These are phyloP conservation scores for Jaltomata sinuosa DNA, from an alignment of 257 asterid genomes.

Conservation along the genomic window DNA sequence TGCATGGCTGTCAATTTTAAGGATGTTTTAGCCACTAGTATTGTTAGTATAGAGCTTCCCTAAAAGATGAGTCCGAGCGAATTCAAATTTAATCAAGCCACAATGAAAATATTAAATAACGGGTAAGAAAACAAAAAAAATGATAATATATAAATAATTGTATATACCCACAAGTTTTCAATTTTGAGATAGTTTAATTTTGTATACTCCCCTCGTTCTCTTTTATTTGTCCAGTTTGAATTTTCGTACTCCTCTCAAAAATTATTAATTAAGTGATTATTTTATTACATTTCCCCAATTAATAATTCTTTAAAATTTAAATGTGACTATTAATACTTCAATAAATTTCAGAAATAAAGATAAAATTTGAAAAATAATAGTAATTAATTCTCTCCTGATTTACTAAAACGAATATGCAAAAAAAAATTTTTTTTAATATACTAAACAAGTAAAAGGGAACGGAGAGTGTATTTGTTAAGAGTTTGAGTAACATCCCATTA, in stretches of 20 bases:
- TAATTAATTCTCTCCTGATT: background rate
- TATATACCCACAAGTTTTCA: background rate
- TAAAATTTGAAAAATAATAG: background rate
- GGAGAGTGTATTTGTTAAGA: background rate
- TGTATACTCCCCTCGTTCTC: background rate
- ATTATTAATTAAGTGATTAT: background rate
- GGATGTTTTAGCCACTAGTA: background rate
- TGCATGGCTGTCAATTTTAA: background rate
- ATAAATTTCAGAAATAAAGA: background rate
- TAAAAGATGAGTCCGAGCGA: accelerated
- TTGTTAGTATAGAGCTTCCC: background rate
- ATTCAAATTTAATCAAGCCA: background rate
- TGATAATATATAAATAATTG: background rate
- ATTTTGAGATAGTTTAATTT: background rate
- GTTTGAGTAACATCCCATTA: background rate
- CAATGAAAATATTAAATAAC: background rate
- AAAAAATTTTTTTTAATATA: background rate
- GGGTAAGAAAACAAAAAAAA: background rate
- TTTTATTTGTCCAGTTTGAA: background rate
- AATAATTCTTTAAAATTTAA: background rate
- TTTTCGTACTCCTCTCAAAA: background rate
- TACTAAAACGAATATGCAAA: background rate
- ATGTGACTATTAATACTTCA: background rate
- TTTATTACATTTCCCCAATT: background rate
- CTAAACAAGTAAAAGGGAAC: background rate